These are phyloP conservation scores for Leucosporidium yakuticum DNA, from an alignment of 768 basidiomycete genomes.

Conservation along the genomic window DNA sequence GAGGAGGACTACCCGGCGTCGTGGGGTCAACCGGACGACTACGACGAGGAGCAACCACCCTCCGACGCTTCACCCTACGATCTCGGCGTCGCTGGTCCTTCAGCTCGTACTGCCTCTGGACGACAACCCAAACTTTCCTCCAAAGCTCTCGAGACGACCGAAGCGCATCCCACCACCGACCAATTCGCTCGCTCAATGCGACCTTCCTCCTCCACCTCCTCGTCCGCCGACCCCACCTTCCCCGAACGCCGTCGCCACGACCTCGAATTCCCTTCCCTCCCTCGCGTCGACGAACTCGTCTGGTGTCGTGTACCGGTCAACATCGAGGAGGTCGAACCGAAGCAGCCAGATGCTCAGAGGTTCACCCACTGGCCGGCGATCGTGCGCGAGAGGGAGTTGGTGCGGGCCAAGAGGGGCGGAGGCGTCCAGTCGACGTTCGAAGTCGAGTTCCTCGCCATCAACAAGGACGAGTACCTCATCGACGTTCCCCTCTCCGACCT, in stretches of 20 bases:
- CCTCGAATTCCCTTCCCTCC: not conserved
- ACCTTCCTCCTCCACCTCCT: too few species aligned
- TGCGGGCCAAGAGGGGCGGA: not conserved
- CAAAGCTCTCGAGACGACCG: too few species aligned
- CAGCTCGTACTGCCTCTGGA: too few species aligned
- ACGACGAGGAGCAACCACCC: not conserved
- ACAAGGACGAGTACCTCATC: not conserved
- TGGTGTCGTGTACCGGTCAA: slow-evolving; percentile 27
- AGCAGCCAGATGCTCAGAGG: not conserved
- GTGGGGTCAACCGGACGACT: not conserved
- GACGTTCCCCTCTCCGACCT: not conserved
- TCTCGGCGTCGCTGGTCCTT: too few species aligned
- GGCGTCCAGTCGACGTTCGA: slow-evolving; percentile 2
- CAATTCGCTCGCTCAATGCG: too few species aligned
- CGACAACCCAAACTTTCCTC: too few species aligned
- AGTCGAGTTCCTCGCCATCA: slow-evolving; percentile 18
- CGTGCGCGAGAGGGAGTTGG: slow-evolving; percentile 11
- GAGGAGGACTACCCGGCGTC: not conserved
- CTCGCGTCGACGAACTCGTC: slow-evolving; percentile 28
- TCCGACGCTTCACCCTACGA: too few species aligned
- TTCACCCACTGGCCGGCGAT: slow-evolving; percentile 29
- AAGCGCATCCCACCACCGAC: too few species aligned
- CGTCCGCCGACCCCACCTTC: too few species aligned
- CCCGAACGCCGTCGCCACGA: not conserved
- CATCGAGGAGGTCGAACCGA: not conserved